phyloP scores from a whole-genome alignment of 352 stramenopile species.

The Globisporangium spiculum region DNA sequence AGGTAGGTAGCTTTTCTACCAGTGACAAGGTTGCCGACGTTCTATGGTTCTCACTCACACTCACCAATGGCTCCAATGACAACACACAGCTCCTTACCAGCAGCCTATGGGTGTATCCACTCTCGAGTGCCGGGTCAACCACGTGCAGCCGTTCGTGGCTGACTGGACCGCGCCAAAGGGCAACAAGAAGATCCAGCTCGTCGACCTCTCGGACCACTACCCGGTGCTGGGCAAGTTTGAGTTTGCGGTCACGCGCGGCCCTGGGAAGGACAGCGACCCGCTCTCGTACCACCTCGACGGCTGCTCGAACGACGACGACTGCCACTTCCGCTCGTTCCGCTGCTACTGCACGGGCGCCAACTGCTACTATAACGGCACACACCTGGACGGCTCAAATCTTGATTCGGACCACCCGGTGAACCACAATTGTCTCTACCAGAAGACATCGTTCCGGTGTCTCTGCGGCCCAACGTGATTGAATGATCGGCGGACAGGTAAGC shows the following conservation, averaged over 20 bases:
- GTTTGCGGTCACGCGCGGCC: slow-evolving; percentile 47
- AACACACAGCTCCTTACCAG: slow-evolving; percentile 57
- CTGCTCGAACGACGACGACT: slow-evolving; percentile 71
- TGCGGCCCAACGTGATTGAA: slow-evolving; percentile 56
- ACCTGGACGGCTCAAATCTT: slow-evolving; percentile 42
- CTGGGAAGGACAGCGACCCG: slow-evolving; percentile 47
- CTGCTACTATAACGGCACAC: slow-evolving; percentile 66
- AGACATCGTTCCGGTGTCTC: slow-evolving; percentile 55
- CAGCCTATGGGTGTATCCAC: slow-evolving; percentile 53
- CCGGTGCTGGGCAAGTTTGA: slow-evolving; percentile 67
- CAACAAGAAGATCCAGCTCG: slow-evolving; percentile 49
- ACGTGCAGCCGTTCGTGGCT: slow-evolving; percentile 51
- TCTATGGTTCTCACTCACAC: background rate
- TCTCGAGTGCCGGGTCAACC: slow-evolving; percentile 52
- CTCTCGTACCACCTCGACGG: slow-evolving; percentile 67
- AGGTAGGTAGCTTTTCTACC: slow-evolving; percentile 25
- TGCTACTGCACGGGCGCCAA: slow-evolving; percentile 69
- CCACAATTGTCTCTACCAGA: slow-evolving; percentile 71
- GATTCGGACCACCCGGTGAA: slow-evolving; percentile 70
- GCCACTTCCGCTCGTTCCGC: slow-evolving; percentile 59
- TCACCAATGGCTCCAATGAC: background rate
- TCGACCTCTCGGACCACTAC: slow-evolving; percentile 81
- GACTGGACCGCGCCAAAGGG: slow-evolving; percentile 62
- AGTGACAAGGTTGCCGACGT: background rate
- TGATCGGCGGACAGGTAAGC: too few species aligned